Evolutionary conservation across 495 filamentous ascomycete species (phyloP).

Genomic region (Achaetomiella virescens): DNA sequence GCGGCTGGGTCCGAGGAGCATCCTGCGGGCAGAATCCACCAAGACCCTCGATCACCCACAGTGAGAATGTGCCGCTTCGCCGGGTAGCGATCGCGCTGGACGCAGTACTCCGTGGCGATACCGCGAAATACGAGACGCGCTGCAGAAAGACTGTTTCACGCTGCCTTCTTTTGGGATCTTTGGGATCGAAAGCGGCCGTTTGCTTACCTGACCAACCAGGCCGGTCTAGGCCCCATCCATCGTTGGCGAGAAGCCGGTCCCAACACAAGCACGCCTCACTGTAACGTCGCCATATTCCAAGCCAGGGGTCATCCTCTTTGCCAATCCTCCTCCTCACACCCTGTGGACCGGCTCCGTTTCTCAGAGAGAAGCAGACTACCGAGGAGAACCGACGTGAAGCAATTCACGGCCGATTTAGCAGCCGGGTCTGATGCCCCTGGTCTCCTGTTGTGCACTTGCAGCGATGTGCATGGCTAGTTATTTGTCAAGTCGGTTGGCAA

Average conservation of each 20-base stretch:
- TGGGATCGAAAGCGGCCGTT: not conserved
- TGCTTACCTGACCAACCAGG: not conserved
- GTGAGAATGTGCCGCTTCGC: not conserved
- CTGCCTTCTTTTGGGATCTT: too few relatives aligned
- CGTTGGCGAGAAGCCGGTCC: too few relatives aligned
- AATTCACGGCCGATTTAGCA: not conserved
- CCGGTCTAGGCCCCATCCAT: too few relatives aligned
- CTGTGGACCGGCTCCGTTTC: too few relatives aligned
- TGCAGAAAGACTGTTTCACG: too few relatives aligned
- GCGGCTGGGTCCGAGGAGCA: not conserved
- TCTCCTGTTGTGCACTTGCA: slow-evolving; percentile 3
- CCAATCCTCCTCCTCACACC: too few relatives aligned
- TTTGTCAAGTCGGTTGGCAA: slow-evolving; percentile 3
- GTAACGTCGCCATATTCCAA: too few relatives aligned
- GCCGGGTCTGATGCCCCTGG: not conserved
- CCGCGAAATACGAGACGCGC: too few relatives aligned
- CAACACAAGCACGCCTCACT: too few relatives aligned
- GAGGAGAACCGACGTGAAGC: not conserved
- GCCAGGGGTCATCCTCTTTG: too few relatives aligned
- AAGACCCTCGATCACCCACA: not conserved
- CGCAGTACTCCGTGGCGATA: not conserved
- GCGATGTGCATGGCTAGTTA: not conserved
- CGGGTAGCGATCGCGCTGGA: not conserved
- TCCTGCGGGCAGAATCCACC: not conserved
- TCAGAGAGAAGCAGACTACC: not conserved